Evolutionary conservation across 257 asterid species (phyloP).

Genomic region (Cinchona pubescens): DNA sequence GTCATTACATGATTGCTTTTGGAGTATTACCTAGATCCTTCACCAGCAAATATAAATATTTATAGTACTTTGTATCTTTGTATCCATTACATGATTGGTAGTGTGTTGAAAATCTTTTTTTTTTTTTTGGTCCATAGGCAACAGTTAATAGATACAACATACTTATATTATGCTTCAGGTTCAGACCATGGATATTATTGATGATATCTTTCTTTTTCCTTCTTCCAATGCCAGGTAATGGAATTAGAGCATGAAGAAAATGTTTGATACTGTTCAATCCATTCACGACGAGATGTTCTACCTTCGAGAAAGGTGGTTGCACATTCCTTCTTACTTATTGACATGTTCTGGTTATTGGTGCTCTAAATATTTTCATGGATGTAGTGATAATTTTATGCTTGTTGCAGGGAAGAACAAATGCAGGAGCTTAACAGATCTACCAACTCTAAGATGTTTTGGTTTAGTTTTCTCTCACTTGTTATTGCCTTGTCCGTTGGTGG

Average conservation of each 20-base stretch:
- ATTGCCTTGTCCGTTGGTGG: slow-evolving; percentile 64
- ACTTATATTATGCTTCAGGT: neutral
- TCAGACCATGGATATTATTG: neutral
- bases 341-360: neutral
- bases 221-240: slow-evolving; percentile 49
- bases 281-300: slow-evolving; percentile 82
- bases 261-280: slow-evolving; percentile 59
- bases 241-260: slow-evolving; percentile 73
- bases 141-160: neutral
- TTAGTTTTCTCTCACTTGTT: slow-evolving; percentile 55
- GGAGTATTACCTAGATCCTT: too few relatives aligned
- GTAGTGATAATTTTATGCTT: neutral
- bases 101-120: neutral
- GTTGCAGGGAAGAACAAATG: slow-evolving; percentile 80
- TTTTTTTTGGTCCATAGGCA: neutral
- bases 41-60: too few relatives aligned
- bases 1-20: too few relatives aligned
- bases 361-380: neutral
- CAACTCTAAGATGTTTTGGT: slow-evolving; percentile 68
- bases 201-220: slow-evolving; percentile 13
- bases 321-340: neutral
- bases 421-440: slow-evolving; percentile 68
- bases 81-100: too few relatives aligned
- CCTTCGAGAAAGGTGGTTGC: slow-evolving; percentile 69
- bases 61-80: neutral